Conservation (phyloP, 495 filamentous ascomycete species). For the Peziza echinospora region DNA sequence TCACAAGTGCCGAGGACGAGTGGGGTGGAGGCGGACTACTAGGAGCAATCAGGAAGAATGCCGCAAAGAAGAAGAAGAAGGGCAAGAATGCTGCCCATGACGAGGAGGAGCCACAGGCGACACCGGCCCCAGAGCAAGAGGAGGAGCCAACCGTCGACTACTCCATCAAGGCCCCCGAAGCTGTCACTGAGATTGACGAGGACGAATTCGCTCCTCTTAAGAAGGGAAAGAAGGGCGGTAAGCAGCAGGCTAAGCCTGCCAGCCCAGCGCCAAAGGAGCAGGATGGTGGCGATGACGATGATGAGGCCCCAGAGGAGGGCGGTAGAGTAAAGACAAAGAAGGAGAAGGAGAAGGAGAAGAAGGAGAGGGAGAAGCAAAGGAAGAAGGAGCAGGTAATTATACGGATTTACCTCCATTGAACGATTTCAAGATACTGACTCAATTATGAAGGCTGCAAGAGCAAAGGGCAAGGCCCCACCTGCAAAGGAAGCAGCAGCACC, state of each 20-base stretch:
- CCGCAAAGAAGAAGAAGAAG: conserved; percentile 85
- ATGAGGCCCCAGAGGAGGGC: conserved; percentile 27
- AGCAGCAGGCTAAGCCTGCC: conserved; percentile 20
- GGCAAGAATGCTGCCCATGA: conserved; percentile 38
- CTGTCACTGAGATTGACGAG: conserved; percentile 50
- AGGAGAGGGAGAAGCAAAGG: conserved; percentile 68
- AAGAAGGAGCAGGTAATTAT: conserved; percentile 57
- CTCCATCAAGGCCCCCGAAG: conserved; percentile 53
- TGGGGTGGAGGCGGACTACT: conserved; percentile 49
- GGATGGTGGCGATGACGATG: conserved; percentile 23
- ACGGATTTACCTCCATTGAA: not conserved
- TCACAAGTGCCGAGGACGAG: conserved; percentile 27
- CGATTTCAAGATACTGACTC: not conserved
- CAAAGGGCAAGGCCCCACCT: conserved; percentile 30
- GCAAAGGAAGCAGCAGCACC: conserved; percentile 63
- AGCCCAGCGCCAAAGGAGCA: conserved; percentile 11
- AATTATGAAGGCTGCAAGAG: conserved; percentile 36
- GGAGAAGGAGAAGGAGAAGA: conserved; percentile 75
- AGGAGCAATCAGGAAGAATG: conserved; percentile 70
- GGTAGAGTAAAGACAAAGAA: conserved; percentile 63
- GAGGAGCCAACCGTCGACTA: conserved; percentile 11
- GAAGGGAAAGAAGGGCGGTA: conserved; percentile 36
- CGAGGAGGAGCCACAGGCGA: conserved; percentile 30
- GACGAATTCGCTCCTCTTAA: conserved; percentile 69
- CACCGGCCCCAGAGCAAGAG: not conserved